A percentile compares a stretch with the other conserved stretches of the same genome.
phyloP scores from a whole-genome alignment of 2,329 filamentous ascomycete genomes.

The Aspergillus sp. region DNA sequence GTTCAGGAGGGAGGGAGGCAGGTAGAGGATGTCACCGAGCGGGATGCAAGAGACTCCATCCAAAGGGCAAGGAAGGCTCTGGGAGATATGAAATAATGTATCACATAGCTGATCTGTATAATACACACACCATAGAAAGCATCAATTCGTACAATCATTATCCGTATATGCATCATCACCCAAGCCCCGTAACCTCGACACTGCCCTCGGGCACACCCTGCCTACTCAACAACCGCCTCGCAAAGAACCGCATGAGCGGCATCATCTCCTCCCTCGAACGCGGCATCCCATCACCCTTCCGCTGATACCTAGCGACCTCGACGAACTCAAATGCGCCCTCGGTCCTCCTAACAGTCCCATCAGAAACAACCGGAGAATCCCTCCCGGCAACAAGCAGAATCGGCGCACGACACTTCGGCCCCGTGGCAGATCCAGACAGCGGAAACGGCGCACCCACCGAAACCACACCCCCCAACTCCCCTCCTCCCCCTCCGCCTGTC shows the following conservation, averaged over 20 bases:
- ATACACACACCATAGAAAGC: background rate
- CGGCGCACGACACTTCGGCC: slow-evolving; percentile 30
- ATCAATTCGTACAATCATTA: background rate
- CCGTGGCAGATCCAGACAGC: slow-evolving; percentile 20
- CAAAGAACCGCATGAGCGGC: slow-evolving; percentile 74
- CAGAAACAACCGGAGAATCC: slow-evolving; percentile 46
- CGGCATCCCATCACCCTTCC: slow-evolving; percentile 73
- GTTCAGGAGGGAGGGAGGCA: slow-evolving; percentile 37
- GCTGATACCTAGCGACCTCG: slow-evolving; percentile 59
- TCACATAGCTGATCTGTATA: background rate
- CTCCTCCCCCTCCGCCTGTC: background rate
- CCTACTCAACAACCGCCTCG: slow-evolving; percentile 33
- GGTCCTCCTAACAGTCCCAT: slow-evolving; percentile 54
- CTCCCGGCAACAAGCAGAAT: slow-evolving; percentile 34
- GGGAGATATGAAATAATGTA: slow-evolving; percentile 19
- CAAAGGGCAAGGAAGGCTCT: slow-evolving; percentile 39
- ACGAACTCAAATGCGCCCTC: slow-evolving; percentile 59
- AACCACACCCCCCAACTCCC: slow-evolving; percentile 28
- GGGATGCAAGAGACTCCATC: slow-evolving; percentile 37
- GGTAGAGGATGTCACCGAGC: slow-evolving; percentile 28
- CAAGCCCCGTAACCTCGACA: slow-evolving; percentile 30
- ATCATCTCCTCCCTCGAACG: slow-evolving; percentile 72
- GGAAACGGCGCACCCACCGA: slow-evolving; percentile 36
- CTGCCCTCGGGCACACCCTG: slow-evolving; percentile 38
- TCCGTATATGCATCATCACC: background rate